These are phyloP conservation scores for Myxozyma udenii DNA, from an alignment of 805 yeast species.

Conservation along the genomic window DNA sequence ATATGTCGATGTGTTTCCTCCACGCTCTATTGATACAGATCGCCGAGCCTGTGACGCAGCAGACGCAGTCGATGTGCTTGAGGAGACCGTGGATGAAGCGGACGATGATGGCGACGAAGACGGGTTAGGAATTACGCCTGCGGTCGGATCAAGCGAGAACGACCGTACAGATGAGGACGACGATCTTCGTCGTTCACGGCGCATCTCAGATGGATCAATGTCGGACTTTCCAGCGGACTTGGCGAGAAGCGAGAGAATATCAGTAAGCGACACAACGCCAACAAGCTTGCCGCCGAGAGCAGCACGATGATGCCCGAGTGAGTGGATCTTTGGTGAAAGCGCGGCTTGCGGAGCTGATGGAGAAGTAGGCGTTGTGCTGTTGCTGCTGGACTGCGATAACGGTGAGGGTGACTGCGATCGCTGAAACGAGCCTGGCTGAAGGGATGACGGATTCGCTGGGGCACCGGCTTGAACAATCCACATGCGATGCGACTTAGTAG, in stretches of 20 bases:
- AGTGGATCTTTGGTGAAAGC: too few relatives aligned
- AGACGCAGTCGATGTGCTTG: background rate
- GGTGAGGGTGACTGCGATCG: slow-evolving; percentile 24
- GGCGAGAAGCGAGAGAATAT: slow-evolving; percentile 78
- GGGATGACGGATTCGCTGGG: slow-evolving; percentile 9
- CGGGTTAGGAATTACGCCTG: background rate
- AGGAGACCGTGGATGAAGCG: too few relatives aligned
- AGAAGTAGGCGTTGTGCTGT: slow-evolving; percentile 5
- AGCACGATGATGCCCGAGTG: too few relatives aligned
- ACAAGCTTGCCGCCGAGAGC: slow-evolving; percentile 66
- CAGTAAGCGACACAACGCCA: slow-evolving; percentile 91
- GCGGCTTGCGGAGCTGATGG: slow-evolving; percentile 4
- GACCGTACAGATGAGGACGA: slow-evolving; percentile 39
- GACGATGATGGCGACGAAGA: background rate
- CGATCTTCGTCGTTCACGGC: slow-evolving; percentile 77
- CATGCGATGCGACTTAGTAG: slow-evolving; percentile 74
- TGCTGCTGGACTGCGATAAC: slow-evolving; percentile 14
- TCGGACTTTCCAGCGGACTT: slow-evolving; percentile 58
- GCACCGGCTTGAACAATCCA: slow-evolving; percentile 40
- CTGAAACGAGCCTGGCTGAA: slow-evolving; percentile 9
- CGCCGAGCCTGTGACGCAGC: slow-evolving; percentile 16
- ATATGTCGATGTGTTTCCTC: slow-evolving; percentile 3
- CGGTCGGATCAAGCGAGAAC: slow-evolving; percentile 18
- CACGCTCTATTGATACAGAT: slow-evolving; percentile 27
- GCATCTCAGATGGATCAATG: slow-evolving; percentile 81